Evolutionary conservation across 768 basidiomycete species (phyloP).

Genomic region (Boletus tomentosulus): DNA sequence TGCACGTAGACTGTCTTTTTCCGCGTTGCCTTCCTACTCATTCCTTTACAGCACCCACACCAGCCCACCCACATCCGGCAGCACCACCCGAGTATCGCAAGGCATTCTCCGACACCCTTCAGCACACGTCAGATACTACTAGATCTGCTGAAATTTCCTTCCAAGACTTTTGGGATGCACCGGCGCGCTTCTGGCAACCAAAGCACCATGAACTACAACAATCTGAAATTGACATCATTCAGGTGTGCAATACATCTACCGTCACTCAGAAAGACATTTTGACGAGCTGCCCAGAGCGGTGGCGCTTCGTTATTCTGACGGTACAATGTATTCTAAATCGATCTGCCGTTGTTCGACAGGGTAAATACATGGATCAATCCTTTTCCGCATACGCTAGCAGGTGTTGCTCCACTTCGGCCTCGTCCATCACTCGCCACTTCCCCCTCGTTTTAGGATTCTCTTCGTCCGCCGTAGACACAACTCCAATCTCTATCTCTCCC

Average conservation of each 20-base stretch:
- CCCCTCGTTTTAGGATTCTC: slow-evolving; percentile 72
- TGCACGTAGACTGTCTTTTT: slow-evolving; percentile 28
- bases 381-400: slow-evolving; percentile 87
- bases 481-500: slow-evolving; percentile 93
- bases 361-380: slow-evolving; percentile 46
- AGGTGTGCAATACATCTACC: slow-evolving; percentile 39
- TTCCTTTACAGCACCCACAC: slow-evolving; percentile 33
- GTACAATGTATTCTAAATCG: neutral
- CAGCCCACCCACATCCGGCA: slow-evolving; percentile 56
- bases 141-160: slow-evolving; percentile 21
- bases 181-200: slow-evolving; percentile 53
- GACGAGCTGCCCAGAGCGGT: slow-evolving; percentile 43
- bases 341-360: neutral
- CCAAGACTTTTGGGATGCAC: slow-evolving; percentile 66
- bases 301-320: slow-evolving; percentile 53
- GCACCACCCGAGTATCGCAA: slow-evolving; percentile 60
- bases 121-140: slow-evolving; percentile 25
- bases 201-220: slow-evolving; percentile 46
- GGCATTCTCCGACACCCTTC: slow-evolving; percentile 43
- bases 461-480: slow-evolving; percentile 73
- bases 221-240: slow-evolving; percentile 60
- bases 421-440: slow-evolving; percentile 73
- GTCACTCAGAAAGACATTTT: neutral
- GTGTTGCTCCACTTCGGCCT: slow-evolving; percentile 74
- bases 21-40: neutral